These are phyloP conservation scores for Blastobotrys attinorum DNA, from an alignment of 805 yeast species.

Conservation along the genomic window DNA sequence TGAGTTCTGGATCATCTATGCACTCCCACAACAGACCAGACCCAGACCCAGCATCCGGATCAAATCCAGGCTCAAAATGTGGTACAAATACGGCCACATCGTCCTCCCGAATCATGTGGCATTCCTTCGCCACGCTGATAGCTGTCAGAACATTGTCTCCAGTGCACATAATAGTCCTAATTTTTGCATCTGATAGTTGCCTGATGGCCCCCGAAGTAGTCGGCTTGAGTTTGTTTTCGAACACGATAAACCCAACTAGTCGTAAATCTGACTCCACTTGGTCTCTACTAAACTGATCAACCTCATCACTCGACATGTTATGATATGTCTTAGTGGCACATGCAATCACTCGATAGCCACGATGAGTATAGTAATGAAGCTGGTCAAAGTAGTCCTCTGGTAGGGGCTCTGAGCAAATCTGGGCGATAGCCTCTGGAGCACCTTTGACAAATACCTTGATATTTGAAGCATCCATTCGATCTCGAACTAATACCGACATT, in stretches of 20 bases:
- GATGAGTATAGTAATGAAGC: slow-evolving; percentile 79
- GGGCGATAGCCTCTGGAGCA: slow-evolving; percentile 89
- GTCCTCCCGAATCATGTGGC: slow-evolving; percentile 49
- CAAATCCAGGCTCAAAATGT: slow-evolving; percentile 39
- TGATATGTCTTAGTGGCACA: slow-evolving; percentile 61
- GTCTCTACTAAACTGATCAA: slow-evolving; percentile 40
- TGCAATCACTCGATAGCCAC: slow-evolving; percentile 92
- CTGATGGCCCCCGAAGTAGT: slow-evolving; percentile 55
- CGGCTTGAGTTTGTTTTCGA: slow-evolving; percentile 81
- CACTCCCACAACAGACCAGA: slow-evolving; percentile 31
- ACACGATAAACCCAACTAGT: slow-evolving; percentile 82
- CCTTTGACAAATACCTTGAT: slow-evolving; percentile 73
- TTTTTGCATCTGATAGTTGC: slow-evolving; percentile 55
- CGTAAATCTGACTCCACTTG: slow-evolving; percentile 60
- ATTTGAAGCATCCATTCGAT: slow-evolving; percentile 27
- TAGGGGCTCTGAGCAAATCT: slow-evolving; percentile 45
- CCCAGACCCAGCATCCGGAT: slow-evolving; percentile 5
- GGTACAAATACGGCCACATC: slow-evolving; percentile 55
- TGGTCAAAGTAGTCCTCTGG: slow-evolving; percentile 64
- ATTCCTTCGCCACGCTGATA: slow-evolving; percentile 82
- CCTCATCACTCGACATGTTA: slow-evolving; percentile 37
- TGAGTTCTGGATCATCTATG: slow-evolving; percentile 37
- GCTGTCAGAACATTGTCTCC: slow-evolving; percentile 97
- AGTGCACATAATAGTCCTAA: slow-evolving; percentile 91
- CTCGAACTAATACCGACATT: slow-evolving; percentile 76